These are phyloP conservation scores for Crithidia sp. DNA, from an alignment of 208 protist species.

Conservation along the genomic window DNA sequence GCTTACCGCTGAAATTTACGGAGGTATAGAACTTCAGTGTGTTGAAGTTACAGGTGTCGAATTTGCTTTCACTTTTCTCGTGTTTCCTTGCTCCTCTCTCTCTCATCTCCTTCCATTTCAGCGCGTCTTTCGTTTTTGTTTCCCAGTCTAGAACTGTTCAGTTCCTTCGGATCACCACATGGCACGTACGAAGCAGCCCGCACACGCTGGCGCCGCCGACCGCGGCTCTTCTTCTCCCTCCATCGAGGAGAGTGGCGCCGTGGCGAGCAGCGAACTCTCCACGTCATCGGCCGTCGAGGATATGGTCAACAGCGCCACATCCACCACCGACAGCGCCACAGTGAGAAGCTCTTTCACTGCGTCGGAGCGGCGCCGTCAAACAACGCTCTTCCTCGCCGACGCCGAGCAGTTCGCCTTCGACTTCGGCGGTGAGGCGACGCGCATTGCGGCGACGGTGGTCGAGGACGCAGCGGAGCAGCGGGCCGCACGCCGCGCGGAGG, in stretches of 20 bases:
- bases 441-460: conserved; percentile 16
- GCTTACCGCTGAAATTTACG: no score
- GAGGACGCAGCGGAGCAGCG: conserved; percentile 22
- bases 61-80: no score
- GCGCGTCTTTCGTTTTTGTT: neutral
- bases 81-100: conserved; percentile 1
- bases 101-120: neutral
- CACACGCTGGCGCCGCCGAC: neutral
- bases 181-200: neutral
- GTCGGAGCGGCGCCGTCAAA: conserved; percentile 34
- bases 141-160: neutral
- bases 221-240: neutral
- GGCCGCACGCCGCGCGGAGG: conserved; percentile 17
- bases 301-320: no score
- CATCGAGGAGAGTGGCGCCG: neutral
- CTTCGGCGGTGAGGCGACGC: conserved; percentile 56
- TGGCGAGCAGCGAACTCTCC: neutral
- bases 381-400: conserved; percentile 72
- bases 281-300: neutral
- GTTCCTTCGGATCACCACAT: neutral
- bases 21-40: no score
- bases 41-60: no score
- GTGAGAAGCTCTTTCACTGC: conserved; percentile 3
- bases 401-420: conserved; percentile 83
- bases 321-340: neutral